Conservation (phyloP, 2,329 filamentous ascomycete species). For the Aspergillus pseudonomiae region DNA sequence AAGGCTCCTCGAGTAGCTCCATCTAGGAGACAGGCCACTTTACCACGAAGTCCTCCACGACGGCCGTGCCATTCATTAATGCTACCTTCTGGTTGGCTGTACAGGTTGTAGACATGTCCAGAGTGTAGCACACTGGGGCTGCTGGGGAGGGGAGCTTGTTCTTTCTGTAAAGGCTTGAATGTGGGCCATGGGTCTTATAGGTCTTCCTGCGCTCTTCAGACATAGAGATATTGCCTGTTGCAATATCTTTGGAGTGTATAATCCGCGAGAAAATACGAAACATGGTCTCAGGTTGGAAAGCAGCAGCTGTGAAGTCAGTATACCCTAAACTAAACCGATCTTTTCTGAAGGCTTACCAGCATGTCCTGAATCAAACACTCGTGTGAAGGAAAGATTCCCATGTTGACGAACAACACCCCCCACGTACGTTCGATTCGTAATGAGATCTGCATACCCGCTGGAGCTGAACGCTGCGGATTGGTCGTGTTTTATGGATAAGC, state of each 20-base stretch:
- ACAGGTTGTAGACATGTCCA: constrained; percentile 6
- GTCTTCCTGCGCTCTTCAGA: neutral
- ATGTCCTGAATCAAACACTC: constrained; percentile 7
- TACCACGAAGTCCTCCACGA: constrained; percentile 5
- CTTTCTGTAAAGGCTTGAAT: constrained; percentile 6
- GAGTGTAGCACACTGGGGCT: constrained; percentile 1
- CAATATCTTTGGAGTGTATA: neutral
- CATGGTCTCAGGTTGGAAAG: neutral
- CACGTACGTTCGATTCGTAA: neutral
- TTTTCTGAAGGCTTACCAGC: neutral
- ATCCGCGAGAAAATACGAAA: neutral
- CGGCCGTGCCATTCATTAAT: constrained; percentile 1
- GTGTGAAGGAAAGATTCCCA: constrained; percentile 8
- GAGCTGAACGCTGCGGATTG: neutral
- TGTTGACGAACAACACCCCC: constrained; percentile 8
- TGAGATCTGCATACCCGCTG: constrained; percentile 3
- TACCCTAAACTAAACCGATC: no score
- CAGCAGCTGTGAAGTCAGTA: neutral
- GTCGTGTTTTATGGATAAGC: constrained; percentile 6
- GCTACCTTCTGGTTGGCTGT: constrained; percentile 4
- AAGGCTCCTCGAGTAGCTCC: no score
- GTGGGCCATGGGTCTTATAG: neutral
- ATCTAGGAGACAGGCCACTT: neutral
- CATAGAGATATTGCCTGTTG: neutral
- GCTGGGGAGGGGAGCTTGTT: constrained; percentile 2